Conservation (phyloP, 2,329 filamentous ascomycete species). For the Pseudogymnoascus sp. region DNA sequence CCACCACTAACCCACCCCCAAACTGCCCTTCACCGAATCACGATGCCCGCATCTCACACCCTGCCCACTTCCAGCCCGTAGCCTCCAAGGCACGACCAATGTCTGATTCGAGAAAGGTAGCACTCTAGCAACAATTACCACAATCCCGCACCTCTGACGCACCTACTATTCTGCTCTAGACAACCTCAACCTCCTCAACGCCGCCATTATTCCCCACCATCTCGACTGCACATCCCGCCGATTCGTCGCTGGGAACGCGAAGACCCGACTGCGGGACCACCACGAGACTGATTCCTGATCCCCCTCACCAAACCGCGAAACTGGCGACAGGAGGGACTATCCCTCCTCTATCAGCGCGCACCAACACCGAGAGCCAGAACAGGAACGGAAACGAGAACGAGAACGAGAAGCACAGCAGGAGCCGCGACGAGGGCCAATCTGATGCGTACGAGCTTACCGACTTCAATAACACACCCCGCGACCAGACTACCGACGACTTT, state of each 20-base stretch:
- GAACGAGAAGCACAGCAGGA: neutral
- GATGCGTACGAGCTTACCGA: slow-evolving; percentile 2
- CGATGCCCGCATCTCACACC: neutral
- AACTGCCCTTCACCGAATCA: neutral
- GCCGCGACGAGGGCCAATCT: neutral
- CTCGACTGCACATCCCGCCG: neutral
- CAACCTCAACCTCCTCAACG: neutral
- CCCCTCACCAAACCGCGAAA: slow-evolving; percentile 3
- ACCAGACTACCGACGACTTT: neutral
- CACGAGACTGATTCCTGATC: neutral
- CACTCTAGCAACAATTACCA: neutral
- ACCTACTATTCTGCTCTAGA: neutral
- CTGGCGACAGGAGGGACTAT: slow-evolving; percentile 6
- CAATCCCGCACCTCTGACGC: neutral
- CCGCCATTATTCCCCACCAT: neutral
- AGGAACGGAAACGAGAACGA: neutral
- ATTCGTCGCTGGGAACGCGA: neutral
- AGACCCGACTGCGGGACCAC: neutral
- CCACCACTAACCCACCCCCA: neutral
- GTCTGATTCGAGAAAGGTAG: neutral
- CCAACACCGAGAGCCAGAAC: neutral
- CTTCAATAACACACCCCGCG: neutral
- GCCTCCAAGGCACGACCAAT: slow-evolving; percentile 5
- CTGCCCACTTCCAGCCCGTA: neutral
- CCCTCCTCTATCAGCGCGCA: slow-evolving; percentile 3